Evolutionary conservation across 2,329 filamentous ascomycete genomes (phyloP).

Genomic region (Penicillium sclerotigenum): DNA sequence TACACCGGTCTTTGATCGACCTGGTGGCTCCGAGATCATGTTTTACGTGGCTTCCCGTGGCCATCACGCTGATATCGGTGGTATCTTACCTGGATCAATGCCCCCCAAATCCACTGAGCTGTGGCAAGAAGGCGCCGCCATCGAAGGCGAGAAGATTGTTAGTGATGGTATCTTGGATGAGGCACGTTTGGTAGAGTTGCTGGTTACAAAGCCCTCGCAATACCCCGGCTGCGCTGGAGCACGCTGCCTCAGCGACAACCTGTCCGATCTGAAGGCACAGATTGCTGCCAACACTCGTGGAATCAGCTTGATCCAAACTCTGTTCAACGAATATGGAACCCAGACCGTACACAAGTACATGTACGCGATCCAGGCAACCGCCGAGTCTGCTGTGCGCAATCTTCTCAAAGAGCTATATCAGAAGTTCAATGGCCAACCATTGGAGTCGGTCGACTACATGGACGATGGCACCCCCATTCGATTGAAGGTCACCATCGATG

Average conservation of each 20-base stretch:
- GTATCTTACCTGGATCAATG: slow-evolving; percentile 79
- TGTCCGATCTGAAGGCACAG: slow-evolving; percentile 83
- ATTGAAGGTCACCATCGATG: slow-evolving; percentile 71
- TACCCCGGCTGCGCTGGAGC: slow-evolving; percentile 76
- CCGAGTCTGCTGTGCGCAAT: slow-evolving; percentile 69
- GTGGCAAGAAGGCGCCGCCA: slow-evolving; percentile 49
- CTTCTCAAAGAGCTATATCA: slow-evolving; percentile 70
- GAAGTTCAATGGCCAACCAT: slow-evolving; percentile 66
- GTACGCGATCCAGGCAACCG: slow-evolving; percentile 76
- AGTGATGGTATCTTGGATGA: slow-evolving; percentile 76
- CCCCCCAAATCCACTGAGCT: slow-evolving; percentile 55
- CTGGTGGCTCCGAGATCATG: slow-evolving; percentile 64
- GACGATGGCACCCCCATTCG: slow-evolving; percentile 79
- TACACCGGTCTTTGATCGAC: slow-evolving; percentile 69
- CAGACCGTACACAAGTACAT: slow-evolving; percentile 79
- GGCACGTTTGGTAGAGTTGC: slow-evolving; percentile 65
- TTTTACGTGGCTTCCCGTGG: slow-evolving; percentile 80
- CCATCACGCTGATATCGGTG: slow-evolving; percentile 81
- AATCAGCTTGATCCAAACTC: slow-evolving; percentile 68
- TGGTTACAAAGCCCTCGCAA: slow-evolving; percentile 70
- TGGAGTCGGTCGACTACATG: slow-evolving; percentile 77
- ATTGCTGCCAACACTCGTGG: slow-evolving; percentile 84
- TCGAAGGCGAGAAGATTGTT: slow-evolving; percentile 60
- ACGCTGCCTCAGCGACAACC: slow-evolving; percentile 74
- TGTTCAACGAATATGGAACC: slow-evolving; percentile 76